A percentile compares a stretch with the other conserved stretches of the same genome.
phyloP scores from a whole-genome alignment of 2,329 filamentous ascomycete species.

The Alternaria ethzedia region DNA sequence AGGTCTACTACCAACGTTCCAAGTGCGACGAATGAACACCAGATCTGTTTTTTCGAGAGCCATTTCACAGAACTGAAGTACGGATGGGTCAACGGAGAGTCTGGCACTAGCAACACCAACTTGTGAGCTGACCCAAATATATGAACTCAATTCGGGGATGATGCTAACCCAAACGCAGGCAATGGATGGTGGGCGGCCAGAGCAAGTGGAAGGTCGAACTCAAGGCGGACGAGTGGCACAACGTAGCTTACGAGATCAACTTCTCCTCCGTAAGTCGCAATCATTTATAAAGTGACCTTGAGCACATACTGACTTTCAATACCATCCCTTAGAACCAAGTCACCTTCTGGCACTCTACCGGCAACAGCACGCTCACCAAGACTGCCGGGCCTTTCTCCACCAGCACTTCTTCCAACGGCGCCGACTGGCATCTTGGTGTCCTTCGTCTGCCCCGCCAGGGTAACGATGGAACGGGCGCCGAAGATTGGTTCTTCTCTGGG shows the following conservation, averaged over 20 bases:
- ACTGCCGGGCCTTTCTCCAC: conserved; percentile 66
- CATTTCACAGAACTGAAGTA: conserved; percentile 79
- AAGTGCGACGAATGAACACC: conserved; percentile 68
- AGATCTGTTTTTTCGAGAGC: conserved; percentile 68
- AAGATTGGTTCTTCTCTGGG: conserved; percentile 76
- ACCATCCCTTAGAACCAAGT: conserved; percentile 54
- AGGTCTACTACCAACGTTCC: conserved; percentile 66
- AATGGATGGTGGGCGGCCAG: conserved; percentile 68
- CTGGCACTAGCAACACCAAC: conserved; percentile 58
- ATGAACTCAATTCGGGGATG: no score
- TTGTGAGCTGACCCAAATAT: conserved; percentile 42
- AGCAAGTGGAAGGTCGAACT: conserved; percentile 69
- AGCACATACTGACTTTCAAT: no score
- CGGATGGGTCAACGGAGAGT: conserved; percentile 63
- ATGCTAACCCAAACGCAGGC: conserved; percentile 23
- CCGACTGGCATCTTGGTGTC: conserved; percentile 76
- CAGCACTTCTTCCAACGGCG: conserved; percentile 69
- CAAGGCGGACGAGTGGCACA: conserved; percentile 72
- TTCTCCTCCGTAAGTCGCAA: conserved; percentile 56
- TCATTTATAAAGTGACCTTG: background rate
- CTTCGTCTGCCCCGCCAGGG: conserved; percentile 67
- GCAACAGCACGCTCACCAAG: conserved; percentile 62
- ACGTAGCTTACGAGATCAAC: conserved; percentile 76
- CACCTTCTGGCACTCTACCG: conserved; percentile 73
- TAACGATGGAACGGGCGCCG: conserved; percentile 58